A percentile compares a stretch with the other conserved stretches of the same genome.
Conservation (phyloP, 495 filamentous ascomycete species). For the Lasiosphaeria hispida region DNA sequence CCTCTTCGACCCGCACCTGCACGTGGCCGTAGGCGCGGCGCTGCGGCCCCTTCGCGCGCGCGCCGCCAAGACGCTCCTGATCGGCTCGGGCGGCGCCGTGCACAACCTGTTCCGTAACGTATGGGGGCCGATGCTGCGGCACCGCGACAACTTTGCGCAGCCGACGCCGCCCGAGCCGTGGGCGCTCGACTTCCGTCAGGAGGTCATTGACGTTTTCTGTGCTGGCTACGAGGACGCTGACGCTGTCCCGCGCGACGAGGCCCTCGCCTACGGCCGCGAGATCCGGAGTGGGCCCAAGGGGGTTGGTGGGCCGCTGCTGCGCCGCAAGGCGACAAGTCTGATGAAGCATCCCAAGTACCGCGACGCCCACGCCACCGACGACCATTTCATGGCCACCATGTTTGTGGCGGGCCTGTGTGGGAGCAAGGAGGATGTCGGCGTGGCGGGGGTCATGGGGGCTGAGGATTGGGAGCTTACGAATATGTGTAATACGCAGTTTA, state of each 20-base stretch:
- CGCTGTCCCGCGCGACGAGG: conserved; percentile 21
- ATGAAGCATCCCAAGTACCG: conserved; percentile 61
- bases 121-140: conserved; percentile 59
- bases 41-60: conserved; percentile 51
- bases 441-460: conserved; percentile 43
- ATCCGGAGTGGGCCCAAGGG: conserved; percentile 11
- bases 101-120: conserved; percentile 63
- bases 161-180: conserved; percentile 52
- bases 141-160: conserved; percentile 60
- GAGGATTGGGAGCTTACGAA: conserved; percentile 65
- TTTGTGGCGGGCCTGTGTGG: conserved; percentile 58
- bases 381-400: conserved; percentile 59
- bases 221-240: conserved; percentile 30
- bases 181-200: conserved; percentile 60
- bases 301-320: conserved; percentile 42
- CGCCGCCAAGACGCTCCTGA: conserved; percentile 48
- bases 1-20: conserved; percentile 60
- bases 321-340: conserved; percentile 50
- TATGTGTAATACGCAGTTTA: conserved; percentile 64
- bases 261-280: conserved; percentile 12
- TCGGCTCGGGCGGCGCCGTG: conserved; percentile 61
- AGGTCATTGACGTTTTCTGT: conserved; percentile 52
- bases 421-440: conserved; percentile 46
- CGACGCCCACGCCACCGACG: conserved; percentile 63
- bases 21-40: conserved; percentile 52